Base-by-base conservation (phyloP, 129 eudicot genomes). In the Artemisia argyi region DNA sequence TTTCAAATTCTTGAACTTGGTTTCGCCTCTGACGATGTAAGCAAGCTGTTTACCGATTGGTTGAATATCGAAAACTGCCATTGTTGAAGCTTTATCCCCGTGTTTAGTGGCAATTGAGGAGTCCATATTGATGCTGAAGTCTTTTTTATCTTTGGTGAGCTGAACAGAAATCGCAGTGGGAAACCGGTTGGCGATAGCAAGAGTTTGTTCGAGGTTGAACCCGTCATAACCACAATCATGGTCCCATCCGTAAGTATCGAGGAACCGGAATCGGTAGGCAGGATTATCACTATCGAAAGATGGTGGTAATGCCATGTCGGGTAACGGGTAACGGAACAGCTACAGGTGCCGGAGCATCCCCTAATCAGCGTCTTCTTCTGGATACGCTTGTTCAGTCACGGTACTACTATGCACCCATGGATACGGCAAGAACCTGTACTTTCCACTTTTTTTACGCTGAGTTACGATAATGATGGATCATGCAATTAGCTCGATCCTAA, bases 211-310 rank as follows among this genome's bases (percentile, higher is more conserved):
- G 2, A 91, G 51, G 22, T 91, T 83, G 76, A 91, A 91, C 97
- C 97, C 22, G 53, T 85, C 95, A 4, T 91, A 87, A 15, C 97
- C 97, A 69, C 91, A 85, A 63, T 83, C 97, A 51, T n/a, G n/a
- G n/a, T n/a, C n/a, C n/a, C n/a, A n/a, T n/a, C n/a, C n/a, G n/a
- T n/a, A n/a, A n/a, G n/a, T n/a, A n/a, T n/a, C n/a, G n/a, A n/a
- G n/a, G n/a, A n/a, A n/a, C n/a, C n/a, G n/a, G n/a, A n/a, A n/a
- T n/a, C n/a, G n/a, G n/a, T n/a, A n/a, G n/a, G n/a, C n/a, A n/a
- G n/a, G n/a, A n/a, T n/a, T n/a, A n/a, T n/a, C n/a, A n/a, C n/a
- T n/a, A n/a, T n/a, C n/a, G n/a, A n/a, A n/a, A n/a, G n/a, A n/a
- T n/a, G n/a, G n/a, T n/a, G n/a, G n/a, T n/a, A n/a, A n/a, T n/a